Evolutionary conservation across 352 stramenopile genomes (phyloP), one percentile per base, ranked within the genome.

Genomic region (Pythium phragmitis): DNA sequence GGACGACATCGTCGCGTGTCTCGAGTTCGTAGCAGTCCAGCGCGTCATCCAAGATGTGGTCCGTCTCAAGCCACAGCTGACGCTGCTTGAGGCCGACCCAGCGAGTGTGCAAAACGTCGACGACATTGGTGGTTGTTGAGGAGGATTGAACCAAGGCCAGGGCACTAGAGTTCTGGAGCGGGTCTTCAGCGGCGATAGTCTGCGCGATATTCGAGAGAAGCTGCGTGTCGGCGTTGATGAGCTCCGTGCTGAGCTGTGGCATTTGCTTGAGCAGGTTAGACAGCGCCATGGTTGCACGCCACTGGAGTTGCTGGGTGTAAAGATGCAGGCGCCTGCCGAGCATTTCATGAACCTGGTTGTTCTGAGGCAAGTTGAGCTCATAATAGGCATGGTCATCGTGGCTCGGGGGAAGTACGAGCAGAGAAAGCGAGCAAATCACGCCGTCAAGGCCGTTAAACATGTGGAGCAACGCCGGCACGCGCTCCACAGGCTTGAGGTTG

Each of bases 261-360:
- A 92, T 79, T 46, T 96, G 87, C 62, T 88, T 91, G 17, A 94
- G 67, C 53, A 94, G 52, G 0, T 72, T 80, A 1, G 79, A 72
- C 8, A 96, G 65, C 6, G 87, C 87, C 66, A 92, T 94, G 0
- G 80, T 86, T 13, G 87, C 74, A 14, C 85, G 65, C 87, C 87
- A 96, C 60, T 88, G 83, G 11, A 96, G 62, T 53, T 96, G 84
- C 48, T 89, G 84, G 16, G 87, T 91, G 72, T 80, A 92, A 45
- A 82, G 80, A 12, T 78, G 81, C n/a, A 94, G 57, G 13, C 76
- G 72, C 11, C 63, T 69, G 4, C 82, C 70, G 3, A 94, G 59
- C 28, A 92, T 77, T 19, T 76, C 62, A 37, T 91, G 80, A 0
- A 93, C 79, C 0, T 72, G 63, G 7, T 69, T 86, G 55, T 93